Evolutionary conservation across 768 basidiomycete genomes (phyloP), one percentile per base, ranked within the genome.

Genomic region (Mycena olivaceomarginata): DNA sequence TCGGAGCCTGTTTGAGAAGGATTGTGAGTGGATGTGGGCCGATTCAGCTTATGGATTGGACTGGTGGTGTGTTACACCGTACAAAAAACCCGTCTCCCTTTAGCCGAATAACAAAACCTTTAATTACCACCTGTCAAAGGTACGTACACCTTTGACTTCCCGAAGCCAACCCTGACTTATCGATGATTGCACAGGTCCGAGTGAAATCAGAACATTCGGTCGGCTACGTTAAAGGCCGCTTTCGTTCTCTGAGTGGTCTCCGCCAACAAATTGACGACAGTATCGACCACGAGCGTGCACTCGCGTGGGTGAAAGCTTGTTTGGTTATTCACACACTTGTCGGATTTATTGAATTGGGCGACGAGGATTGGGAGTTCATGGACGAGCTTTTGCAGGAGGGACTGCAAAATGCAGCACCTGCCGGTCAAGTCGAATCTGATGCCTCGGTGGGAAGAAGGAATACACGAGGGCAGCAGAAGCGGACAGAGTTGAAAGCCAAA

Each of bases 151-250:
- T 45, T 45, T 31, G 9, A 45, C 43, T 45, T 45, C 43, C 43
- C 31, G 31, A 31, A 31, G 31, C 31, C 31, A 31, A 31, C 31
- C 31, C 31, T 31, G 31, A 31, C 31, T 31, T 31, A 31, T 31
- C 31, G 3, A 31, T 31, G 31, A 31, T 31, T 31, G 31, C 31
- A 31, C 31, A 81, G 81, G 81, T 84, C 45, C 78, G 81, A 25
- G 74, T 85, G 10, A 79, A 77, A 45, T 84, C 84, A 2, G 83
- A 85, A 70, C 85, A 85, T 78, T 80, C 82, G 79, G 40, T 74
- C 40, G 72, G 72, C 3, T 73, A 56, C 39, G 12, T 85, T 25
- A 85, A 84, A 69, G 83, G 83, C 31, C 74, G 83, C 0, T 84
- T 84, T 67, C 45, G 39, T 5, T 84, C 80, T n/a, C 67, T 85